Evolutionary conservation across 192 early-diverging fungal genomes (phyloP), one percentile per base, ranked within the genome.

Genomic region (Entomortierella lignicola): DNA sequence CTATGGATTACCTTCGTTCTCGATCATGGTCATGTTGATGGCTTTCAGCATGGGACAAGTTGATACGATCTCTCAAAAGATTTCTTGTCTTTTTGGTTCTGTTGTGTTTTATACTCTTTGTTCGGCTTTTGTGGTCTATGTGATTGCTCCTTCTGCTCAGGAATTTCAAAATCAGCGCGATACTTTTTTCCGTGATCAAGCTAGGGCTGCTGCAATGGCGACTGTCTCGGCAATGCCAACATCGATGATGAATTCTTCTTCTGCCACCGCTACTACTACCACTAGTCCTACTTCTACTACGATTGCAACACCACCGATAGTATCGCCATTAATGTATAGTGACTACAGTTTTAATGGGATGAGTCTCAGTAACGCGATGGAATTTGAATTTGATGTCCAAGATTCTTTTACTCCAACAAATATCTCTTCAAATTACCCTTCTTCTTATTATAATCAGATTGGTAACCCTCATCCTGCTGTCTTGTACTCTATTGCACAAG

Each of bases 21-120:
- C 73, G 25, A 47, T 63, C 0, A 61, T 60, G 2, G 55, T 63
- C 29, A 44, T 62, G 18, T 64, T 77, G 18, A 51, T 69, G 60
- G 59, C 65, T n/a, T 39, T 77, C 43, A 52, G 69, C 25, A 29
- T 69, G 15, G 63, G 66, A 0, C 37, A 41, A 4, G 61, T 58
- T 1, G 73, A 77, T 25, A 69, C 66, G 1, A 10, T 69, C 31
- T 77, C 66, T 66, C 64, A 54, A 15, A 61, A 68, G 29, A 32
- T 69, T 25, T 68, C 47, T 2, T 77, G 73, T 27, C 32, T 77
- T 15, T 41, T 64, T 18, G 73, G 73, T 8, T 44, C 66, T 2
- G 61, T 55, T 34, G 43, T 69, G 26, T 68, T 66, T 43, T 77
- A 77, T n/a, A 59, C 69, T 54, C 42, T 69, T 17, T 69, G 66